phyloP scores from a whole-genome alignment of 371 early-diverging fungal genomes.

The Synchytrium microbalum region DNA sequence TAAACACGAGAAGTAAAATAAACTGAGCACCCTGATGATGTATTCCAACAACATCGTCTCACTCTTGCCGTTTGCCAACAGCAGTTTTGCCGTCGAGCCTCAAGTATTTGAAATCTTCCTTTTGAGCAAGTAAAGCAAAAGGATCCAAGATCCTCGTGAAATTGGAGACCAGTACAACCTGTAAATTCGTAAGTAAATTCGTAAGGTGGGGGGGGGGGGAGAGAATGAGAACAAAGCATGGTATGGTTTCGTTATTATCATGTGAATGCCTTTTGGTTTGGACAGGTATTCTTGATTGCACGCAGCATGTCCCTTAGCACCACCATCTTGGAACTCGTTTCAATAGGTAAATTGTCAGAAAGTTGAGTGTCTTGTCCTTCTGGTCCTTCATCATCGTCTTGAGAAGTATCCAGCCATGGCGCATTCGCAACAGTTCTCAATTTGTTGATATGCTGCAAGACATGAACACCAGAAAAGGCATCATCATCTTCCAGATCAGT shows the following conservation, averaged over 20 bases:
- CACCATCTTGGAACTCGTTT: neutral
- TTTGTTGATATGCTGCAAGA: neutral
- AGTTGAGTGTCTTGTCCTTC: too few species aligned
- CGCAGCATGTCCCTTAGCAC: neutral
- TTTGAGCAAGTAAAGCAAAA: constrained; percentile 37
- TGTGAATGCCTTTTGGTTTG: constrained; percentile 7
- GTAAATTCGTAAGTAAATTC: too few species aligned
- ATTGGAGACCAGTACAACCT: constrained; percentile 66
- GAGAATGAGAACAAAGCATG: too few species aligned
- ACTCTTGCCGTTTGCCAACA: constrained; percentile 43
- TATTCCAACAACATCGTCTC: constrained; percentile 32
- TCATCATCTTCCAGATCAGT: too few species aligned
- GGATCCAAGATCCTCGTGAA: constrained; percentile 61
- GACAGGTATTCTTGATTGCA: neutral
- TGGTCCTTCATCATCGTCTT: too few species aligned
- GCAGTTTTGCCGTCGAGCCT: constrained; percentile 60
- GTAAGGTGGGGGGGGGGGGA: too few species aligned
- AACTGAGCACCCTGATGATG: constrained; percentile 18
- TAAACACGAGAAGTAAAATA: constrained; percentile 10
- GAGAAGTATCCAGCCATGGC: neutral
- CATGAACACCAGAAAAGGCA: neutral
- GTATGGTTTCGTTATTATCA: too few species aligned
- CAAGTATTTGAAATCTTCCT: constrained; percentile 29
- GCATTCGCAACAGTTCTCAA: neutral
- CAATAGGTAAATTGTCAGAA: too few species aligned